Base-by-base conservation (phyloP, 176 grass and related monocot species). In the Carex myosuroides region DNA sequence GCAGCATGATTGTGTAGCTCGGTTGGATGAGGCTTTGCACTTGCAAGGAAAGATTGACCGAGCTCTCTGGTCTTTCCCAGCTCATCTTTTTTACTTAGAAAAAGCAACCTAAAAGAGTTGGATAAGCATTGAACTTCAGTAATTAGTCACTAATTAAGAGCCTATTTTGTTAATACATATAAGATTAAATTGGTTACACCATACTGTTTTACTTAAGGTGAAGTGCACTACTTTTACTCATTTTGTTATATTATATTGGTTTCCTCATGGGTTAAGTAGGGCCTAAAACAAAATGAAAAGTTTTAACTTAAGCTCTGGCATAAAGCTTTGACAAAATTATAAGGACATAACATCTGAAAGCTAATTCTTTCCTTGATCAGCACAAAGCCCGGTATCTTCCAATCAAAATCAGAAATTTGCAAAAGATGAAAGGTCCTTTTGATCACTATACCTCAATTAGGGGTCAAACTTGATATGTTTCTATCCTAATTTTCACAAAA, bases 1-100 rank as follows among this genome's bases (percentile, higher is more conserved):
- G 87, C 84, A 21, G 85, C 88, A 46, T 83, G 32, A 67, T 29
- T 93, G 22, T 91, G 79, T 18, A 78, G 17, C 61, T 44, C 42
- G 22, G 84, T 71, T 80, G 44, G 46, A 4, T 75, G 77, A 14
- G 90, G 63, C 58, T 66, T 92, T 56, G 88, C 77, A 83, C 60
- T 75, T 60, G 55, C 64, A 58, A 92, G 79, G 69, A 88, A 70
- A 86, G 64, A 67, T 50, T 87, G 60, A 39, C 90, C 83, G 52
- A 93, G 30, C 78, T 95, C 90, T 79, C 56, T 91, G 60, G 88
- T 81, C 88, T 91, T 99, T 60, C 81, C 85, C 41, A 92, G 39
- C 78, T 95, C 87, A 56, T 60, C 89, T 30, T 86, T 83, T 89
- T 87, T 99, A 48, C 39, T 77, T 54, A 94, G 70, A 4, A 64